These are phyloP conservation scores for Vicia villosa DNA, from an alignment of 306 rosid genomes.

Conservation along the genomic window DNA sequence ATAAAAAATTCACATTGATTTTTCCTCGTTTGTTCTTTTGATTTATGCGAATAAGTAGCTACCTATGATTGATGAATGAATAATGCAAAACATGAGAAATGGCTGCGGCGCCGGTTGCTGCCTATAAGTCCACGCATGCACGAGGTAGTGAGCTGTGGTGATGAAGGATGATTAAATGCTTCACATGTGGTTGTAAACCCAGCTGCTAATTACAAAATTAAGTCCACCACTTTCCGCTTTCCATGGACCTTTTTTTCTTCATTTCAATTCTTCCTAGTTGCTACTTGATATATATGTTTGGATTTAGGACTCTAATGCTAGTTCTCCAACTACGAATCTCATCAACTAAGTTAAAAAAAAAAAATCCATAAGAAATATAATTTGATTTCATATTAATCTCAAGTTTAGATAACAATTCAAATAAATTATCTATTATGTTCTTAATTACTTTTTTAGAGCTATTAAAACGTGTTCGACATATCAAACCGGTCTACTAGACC, in stretches of 20 bases:
- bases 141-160: slow-evolving; percentile 41
- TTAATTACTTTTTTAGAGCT: too few species aligned
- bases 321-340: too few species aligned
- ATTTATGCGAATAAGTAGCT: neutral
- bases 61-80: neutral
- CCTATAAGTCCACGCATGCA: slow-evolving; percentile 35
- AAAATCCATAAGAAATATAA: too few species aligned
- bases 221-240: slow-evolving; percentile 11
- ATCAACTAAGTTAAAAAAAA: too few species aligned
- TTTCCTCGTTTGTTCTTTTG: neutral
- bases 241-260: slow-evolving; percentile 10
- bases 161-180: slow-evolving; percentile 35
- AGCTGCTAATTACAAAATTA: neutral
- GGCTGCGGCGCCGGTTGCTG: slow-evolving; percentile 50
- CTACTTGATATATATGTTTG: too few species aligned
- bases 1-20: too few species aligned
- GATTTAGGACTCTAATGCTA: too few species aligned
- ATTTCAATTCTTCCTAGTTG: neutral
- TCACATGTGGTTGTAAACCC: slow-evolving; percentile 35
- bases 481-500: too few species aligned
- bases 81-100: slow-evolving; percentile 38
- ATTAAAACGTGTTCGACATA: too few species aligned
- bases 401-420: too few species aligned
- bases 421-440: too few species aligned
- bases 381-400: too few species aligned